Percentiles rank a stretch among this genome's conserved stretches.
These are phyloP conservation scores for Gossypium gossypioides DNA, from an alignment of 441 rosid species.

Conservation along the genomic window DNA sequence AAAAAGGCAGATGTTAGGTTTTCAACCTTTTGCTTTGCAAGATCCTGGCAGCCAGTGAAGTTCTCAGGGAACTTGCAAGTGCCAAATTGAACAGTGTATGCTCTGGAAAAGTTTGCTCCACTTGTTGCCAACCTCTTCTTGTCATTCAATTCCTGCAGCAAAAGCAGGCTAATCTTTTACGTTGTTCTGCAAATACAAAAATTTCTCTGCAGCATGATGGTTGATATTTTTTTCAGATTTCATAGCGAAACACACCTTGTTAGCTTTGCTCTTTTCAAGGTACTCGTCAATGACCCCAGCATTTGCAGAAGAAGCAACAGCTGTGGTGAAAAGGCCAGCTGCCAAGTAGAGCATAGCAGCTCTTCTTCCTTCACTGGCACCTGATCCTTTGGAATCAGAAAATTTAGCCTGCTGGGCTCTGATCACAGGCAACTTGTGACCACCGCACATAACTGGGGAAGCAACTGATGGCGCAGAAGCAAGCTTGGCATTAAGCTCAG, in stretches of 20 bases:
- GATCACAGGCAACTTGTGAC: conserved; percentile 50
- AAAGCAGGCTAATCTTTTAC: neutral
- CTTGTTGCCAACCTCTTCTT: conserved; percentile 91
- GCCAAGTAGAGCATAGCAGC: conserved; percentile 59
- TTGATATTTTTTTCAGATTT: neutral
- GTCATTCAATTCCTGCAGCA: conserved; percentile 71
- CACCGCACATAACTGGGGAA: conserved; percentile 23
- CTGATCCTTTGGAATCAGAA: conserved; percentile 24
- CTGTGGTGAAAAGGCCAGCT: conserved; percentile 58
- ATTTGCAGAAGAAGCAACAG: conserved; percentile 54
- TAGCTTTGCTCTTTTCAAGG: conserved; percentile 84
- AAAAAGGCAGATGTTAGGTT: too few species aligned
- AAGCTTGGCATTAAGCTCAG: conserved; percentile 50
- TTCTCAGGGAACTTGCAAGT: conserved; percentile 94
- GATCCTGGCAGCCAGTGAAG: conserved; percentile 98
- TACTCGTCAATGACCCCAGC: conserved; percentile 82
- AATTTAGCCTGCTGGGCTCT: conserved; percentile 39
- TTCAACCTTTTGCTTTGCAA: conserved; percentile 85
- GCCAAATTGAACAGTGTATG: conserved; percentile 82
- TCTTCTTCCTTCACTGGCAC: conserved; percentile 51
- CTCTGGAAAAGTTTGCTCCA: conserved; percentile 92
- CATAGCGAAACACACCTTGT: conserved; percentile 49
- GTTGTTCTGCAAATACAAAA: neutral
- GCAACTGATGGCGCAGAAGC: conserved; percentile 30
- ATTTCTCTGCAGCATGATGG: neutral